Conservation (phyloP, 2,329 filamentous ascomycete species). For the Calonectria crousiana region DNA sequence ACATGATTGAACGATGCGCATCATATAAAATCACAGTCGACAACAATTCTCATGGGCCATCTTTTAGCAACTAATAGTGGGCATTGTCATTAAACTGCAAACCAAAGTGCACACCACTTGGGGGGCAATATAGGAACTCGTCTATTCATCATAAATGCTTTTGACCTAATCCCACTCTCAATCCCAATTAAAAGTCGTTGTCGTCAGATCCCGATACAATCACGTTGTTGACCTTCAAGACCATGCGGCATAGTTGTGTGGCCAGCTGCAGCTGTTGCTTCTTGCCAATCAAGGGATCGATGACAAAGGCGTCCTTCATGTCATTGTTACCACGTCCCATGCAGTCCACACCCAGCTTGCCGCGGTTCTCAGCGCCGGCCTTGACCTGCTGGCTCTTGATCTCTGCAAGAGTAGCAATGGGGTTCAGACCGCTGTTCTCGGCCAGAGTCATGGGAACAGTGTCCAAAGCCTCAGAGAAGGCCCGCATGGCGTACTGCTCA, state of each 20-base stretch:
- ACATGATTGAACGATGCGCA: not conserved
- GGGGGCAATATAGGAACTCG: conserved; percentile 22
- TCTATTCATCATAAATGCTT: conserved; percentile 42
- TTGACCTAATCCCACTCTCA: conserved; percentile 41
- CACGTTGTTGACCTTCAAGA: conserved; percentile 96
- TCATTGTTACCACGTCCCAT: conserved; percentile 96
- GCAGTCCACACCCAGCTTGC: conserved; percentile 92
- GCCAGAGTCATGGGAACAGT: conserved; percentile 94
- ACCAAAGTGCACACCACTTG: not conserved
- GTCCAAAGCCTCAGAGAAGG: conserved; percentile 95
- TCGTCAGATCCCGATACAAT: conserved; percentile 91
- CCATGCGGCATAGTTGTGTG: conserved; percentile 98
- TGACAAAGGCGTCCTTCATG: conserved; percentile 98
- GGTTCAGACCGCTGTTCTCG: conserved; percentile 96
- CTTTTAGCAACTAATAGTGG: not conserved
- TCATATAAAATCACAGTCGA: not conserved
- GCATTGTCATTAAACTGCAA: conserved; percentile 1
- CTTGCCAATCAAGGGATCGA: conserved; percentile 98
- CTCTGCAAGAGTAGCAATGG: conserved; percentile 93
- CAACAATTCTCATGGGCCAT: conserved; percentile 8
- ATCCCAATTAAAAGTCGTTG: conserved; percentile 78
- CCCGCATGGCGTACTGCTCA: conserved; percentile 99
- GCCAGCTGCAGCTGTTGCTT: conserved; percentile 96
- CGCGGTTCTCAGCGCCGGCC: conserved; percentile 62
- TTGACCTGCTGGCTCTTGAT: conserved; percentile 98